Evolutionary conservation across 257 asterid species (phyloP).

Genomic region (Solanum medicagineum): DNA sequence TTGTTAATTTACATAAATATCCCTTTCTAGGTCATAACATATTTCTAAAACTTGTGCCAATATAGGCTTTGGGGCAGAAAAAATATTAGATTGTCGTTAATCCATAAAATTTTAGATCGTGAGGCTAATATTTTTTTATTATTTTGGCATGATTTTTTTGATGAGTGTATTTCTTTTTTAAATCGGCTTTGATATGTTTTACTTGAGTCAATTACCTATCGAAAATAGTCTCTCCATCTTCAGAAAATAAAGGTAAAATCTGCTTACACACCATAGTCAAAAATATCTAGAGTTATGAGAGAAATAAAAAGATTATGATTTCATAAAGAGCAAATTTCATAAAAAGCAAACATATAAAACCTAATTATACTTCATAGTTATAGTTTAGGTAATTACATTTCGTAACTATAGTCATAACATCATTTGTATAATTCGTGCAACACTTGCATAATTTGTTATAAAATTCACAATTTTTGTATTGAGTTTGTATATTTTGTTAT

Average conservation of each 20-base stretch:
- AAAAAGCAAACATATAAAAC: no score
- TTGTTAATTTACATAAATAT: neutral
- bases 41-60: neutral
- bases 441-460: no score
- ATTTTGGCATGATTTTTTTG: neutral
- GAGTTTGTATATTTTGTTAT: no score
- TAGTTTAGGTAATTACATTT: no score
- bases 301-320: neutral
- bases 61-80: neutral
- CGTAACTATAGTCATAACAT: no score
- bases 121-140: neutral
- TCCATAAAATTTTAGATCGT: neutral
- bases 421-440: no score
- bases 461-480: no score
- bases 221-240: neutral
- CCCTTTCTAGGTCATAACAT: neutral
- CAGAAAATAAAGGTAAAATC: no score
- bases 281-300: neutral
- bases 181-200: neutral
- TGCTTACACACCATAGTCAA: neutral
- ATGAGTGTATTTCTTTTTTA: neutral
- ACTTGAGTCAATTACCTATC: neutral
- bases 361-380: no score
- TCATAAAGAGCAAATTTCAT: neutral
- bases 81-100: neutral